Conservation (phyloP, 2,329 filamentous ascomycete genomes). For the Didymellaceae sp. region DNA sequence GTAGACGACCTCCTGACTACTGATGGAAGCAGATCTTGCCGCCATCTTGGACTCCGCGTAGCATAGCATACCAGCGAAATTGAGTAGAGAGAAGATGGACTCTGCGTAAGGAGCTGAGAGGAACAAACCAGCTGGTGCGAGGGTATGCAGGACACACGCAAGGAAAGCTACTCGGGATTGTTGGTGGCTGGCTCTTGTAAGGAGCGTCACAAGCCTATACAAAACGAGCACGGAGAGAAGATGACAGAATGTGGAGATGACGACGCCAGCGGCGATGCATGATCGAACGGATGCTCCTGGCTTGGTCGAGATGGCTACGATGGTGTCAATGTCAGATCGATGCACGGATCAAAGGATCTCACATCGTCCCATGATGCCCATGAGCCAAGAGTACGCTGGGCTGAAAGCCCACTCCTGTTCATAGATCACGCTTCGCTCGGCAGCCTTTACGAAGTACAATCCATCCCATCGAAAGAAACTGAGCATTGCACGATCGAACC, state of each 20-base stretch:
- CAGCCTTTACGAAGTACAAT: conserved; percentile 72
- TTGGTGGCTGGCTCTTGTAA: conserved; percentile 49
- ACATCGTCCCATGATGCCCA: conserved; percentile 53
- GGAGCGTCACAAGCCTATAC: conserved; percentile 66
- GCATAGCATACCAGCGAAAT: conserved; percentile 73
- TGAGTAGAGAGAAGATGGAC: conserved; percentile 77
- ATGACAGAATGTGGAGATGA: conserved; percentile 76
- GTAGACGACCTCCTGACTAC: conserved; percentile 43
- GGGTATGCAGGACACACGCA: conserved; percentile 75
- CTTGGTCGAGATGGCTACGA: conserved; percentile 36
- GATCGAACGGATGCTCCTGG: conserved; percentile 20
- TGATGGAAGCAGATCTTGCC: conserved; percentile 31
- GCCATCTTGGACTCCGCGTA: conserved; percentile 61
- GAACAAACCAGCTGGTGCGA: conserved; percentile 89
- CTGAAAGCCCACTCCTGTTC: conserved; percentile 91
- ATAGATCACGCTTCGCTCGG: conserved; percentile 69
- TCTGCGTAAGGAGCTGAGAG: conserved; percentile 87
- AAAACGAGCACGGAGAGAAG: conserved; percentile 75
- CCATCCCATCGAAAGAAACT: conserved; percentile 81
- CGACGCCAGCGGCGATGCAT: conserved; percentile 64
- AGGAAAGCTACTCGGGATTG: conserved; percentile 65
- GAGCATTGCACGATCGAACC: conserved; percentile 51
- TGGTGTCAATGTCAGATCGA: conserved; percentile 41
- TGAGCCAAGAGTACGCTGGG: conserved; percentile 58
- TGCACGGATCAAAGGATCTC: conserved; percentile 29